Conservation (phyloP, 108 stramenopile genomes). For the Poteriospumella lacustris region DNA sequence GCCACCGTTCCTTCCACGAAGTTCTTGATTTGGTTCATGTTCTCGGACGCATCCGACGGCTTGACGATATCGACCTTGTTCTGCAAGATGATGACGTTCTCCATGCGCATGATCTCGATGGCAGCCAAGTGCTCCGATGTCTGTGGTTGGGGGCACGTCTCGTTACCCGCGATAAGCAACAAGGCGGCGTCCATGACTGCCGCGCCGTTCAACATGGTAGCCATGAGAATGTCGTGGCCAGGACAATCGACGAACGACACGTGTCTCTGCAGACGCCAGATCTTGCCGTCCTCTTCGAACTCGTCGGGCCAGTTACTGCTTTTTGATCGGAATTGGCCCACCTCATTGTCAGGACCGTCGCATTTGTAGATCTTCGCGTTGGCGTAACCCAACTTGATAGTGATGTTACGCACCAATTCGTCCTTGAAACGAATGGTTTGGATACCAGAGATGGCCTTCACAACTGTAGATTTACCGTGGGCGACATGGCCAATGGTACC, state of each 20-base stretch:
- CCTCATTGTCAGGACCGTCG: conserved; percentile 51
- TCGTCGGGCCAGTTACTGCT: conserved; percentile 84
- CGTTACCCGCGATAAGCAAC: conserved; percentile 94
- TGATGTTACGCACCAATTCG: conserved; percentile 98
- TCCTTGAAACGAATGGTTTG: conserved; percentile 99
- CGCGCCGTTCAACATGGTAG: conserved; percentile 99
- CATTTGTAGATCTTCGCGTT: conserved; percentile 99
- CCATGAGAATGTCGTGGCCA: conserved; percentile 99
- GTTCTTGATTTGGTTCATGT: conserved; percentile 88
- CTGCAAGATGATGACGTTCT: conserved; percentile 96
- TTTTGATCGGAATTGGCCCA: conserved; percentile 64
- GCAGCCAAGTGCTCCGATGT: conserved; percentile 99
- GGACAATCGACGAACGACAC: conserved; percentile 99
- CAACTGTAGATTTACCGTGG: conserved; percentile 98
- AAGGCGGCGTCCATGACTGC: conserved; percentile 99
- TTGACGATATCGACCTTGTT: conserved; percentile 99
- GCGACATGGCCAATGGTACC: conserved; percentile 99
- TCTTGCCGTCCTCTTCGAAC: conserved; percentile 75
- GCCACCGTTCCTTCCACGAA: conserved; percentile 98
- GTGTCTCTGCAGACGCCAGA: conserved; percentile 87
- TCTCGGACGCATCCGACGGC: conserved; percentile 87
- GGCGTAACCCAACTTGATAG: conserved; percentile 99
- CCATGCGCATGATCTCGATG: conserved; percentile 97
- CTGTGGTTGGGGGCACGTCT: conserved; percentile 98
- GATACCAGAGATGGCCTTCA: conserved; percentile 96